phyloP scores from a whole-genome alignment of 192 early-diverging fungal species.

The Umbelopsis isabellina region DNA sequence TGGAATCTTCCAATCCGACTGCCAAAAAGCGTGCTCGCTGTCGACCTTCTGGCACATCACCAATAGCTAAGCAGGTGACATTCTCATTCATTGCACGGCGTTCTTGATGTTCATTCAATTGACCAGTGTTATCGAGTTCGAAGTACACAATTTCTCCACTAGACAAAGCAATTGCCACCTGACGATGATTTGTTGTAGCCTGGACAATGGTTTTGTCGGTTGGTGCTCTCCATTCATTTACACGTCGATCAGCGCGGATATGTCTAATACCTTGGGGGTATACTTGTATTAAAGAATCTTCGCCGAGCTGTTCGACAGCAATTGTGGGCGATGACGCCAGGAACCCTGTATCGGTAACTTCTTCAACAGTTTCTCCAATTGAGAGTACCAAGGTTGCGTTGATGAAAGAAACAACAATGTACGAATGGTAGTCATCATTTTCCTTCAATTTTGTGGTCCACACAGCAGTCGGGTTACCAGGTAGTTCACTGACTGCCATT shows the following conservation, averaged over 20 bases:
- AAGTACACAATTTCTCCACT: conserved; percentile 90
- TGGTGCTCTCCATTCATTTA: conserved; percentile 94
- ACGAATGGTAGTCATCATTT: conserved; percentile 70
- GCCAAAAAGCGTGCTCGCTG: conserved; percentile 80
- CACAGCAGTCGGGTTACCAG: conserved; percentile 90
- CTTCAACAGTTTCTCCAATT: conserved; percentile 92
- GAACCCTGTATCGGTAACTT: conserved; percentile 92
- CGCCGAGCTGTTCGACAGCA: conserved; percentile 80
- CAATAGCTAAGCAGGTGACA: conserved; percentile 78
- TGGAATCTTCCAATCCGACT: conserved; percentile 89
- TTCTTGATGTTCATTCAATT: conserved; percentile 88
- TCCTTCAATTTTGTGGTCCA: conserved; percentile 69
- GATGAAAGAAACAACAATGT: conserved; percentile 91
- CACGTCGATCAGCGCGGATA: conserved; percentile 83
- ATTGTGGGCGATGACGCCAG: conserved; percentile 83
- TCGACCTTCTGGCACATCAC: conserved; percentile 78
- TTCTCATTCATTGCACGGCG: conserved; percentile 71
- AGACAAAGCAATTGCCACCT: conserved; percentile 82
- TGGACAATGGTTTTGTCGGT: conserved; percentile 69
- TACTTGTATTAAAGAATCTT: conserved; percentile 87
- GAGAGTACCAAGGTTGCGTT: conserved; percentile 92
- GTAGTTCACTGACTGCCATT: conserved; percentile 90
- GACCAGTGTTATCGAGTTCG: conserved; percentile 81
- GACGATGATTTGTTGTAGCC: conserved; percentile 83
- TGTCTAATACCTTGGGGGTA: conserved; percentile 91